Conservation (phyloP, 306 rosid species). For the cucumber (Cucumis sativus) region Cucumber_9930_V3 NC_026657.2:24107001-24107500, state of each 20-base stretch:
- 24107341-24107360: conserved; percentile 34
- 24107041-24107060: neutral
- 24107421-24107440: conserved; percentile 31
- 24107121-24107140: neutral
- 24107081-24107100: neutral
- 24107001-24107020: neutral
- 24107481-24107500: conserved; percentile 24
- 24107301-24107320: conserved; percentile 8
- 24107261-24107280: neutral
- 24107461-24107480: conserved; percentile 99
- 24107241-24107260: too few relatives aligned
- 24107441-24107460: conserved; percentile 51
- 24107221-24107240: neutral
- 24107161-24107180: neutral
- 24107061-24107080: neutral
- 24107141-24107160: neutral
- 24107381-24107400: conserved; percentile 43
- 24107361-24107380: neutral
- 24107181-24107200: neutral
- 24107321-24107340: conserved; percentile 43
- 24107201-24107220: neutral
- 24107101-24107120: neutral
- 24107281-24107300: conserved; percentile 26
- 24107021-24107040: neutral
- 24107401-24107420: conserved; percentile 44